These are phyloP conservation scores for Salvia miltiorrhiza DNA, from an alignment of 257 asterid species.

Conservation along the genomic window DNA sequence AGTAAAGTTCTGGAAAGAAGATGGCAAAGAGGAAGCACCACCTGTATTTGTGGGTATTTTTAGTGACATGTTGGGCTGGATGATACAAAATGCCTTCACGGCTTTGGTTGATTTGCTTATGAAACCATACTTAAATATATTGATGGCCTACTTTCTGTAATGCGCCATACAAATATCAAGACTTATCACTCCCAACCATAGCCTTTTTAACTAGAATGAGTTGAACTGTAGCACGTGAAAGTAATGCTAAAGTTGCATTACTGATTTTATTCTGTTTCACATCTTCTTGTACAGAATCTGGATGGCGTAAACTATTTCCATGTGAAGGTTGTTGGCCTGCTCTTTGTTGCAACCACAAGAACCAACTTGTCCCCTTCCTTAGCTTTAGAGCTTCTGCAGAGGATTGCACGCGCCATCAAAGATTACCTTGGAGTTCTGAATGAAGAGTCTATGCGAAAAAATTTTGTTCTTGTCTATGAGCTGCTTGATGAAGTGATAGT, in stretches of 20 bases:
- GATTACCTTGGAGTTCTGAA: slow-evolving; percentile 95
- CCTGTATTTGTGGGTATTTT: slow-evolving; percentile 96
- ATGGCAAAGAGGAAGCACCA: slow-evolving; percentile 97
- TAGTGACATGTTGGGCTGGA: slow-evolving; percentile 8
- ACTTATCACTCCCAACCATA: slow-evolving; percentile 11
- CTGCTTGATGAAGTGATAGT: slow-evolving; percentile 97
- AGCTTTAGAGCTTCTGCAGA: slow-evolving; percentile 93
- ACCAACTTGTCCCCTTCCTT: slow-evolving; percentile 87
- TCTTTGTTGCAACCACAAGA: slow-evolving; percentile 91
- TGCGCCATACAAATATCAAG: neutral
- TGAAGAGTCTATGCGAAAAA: slow-evolving; percentile 92
- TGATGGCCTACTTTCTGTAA: neutral
- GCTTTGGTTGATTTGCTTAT: neutral
- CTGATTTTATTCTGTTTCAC: slow-evolving; percentile 23
- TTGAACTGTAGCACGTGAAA: slow-evolving; percentile 5
- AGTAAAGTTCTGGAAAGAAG: slow-evolving; percentile 99
- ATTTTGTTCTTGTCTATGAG: slow-evolving; percentile 96
- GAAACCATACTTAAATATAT: slow-evolving; percentile 3
- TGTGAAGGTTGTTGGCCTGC: slow-evolving; percentile 93
- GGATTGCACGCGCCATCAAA: slow-evolving; percentile 96
- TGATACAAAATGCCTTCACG: neutral
- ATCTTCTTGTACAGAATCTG: slow-evolving; percentile 58
- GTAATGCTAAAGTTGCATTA: slow-evolving; percentile 13
- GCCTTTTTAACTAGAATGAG: neutral
- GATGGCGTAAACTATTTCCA: slow-evolving; percentile 98